These are phyloP conservation scores for Beauveria medogensis DNA, from an alignment of 2,329 filamentous ascomycete genomes.

Conservation along the genomic window DNA sequence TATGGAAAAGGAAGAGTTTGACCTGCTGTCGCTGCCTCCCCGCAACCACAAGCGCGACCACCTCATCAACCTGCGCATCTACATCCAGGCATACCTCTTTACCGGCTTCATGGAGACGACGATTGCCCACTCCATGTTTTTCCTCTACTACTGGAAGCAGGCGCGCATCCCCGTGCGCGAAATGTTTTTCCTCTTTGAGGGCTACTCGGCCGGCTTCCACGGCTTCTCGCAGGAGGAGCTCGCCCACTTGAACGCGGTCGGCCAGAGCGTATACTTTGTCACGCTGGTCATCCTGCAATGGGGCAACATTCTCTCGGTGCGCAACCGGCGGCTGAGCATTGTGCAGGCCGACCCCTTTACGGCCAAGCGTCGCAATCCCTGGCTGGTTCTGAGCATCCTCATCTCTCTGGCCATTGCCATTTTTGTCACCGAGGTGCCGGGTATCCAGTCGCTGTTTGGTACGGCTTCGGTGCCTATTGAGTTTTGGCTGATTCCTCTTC, in stretches of 20 bases:
- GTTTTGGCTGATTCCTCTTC: slow-evolving; percentile 44
- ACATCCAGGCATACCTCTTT: slow-evolving; percentile 44
- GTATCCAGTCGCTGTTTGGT: slow-evolving; percentile 38
- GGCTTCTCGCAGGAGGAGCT: slow-evolving; percentile 39
- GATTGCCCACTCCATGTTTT: slow-evolving; percentile 44
- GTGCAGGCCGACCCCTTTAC: slow-evolving; percentile 42
- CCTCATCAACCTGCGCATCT: slow-evolving; percentile 44
- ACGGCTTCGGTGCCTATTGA: slow-evolving; percentile 42
- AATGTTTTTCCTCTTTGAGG: slow-evolving; percentile 43
- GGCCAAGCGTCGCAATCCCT: slow-evolving; percentile 39
- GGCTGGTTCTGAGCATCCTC: slow-evolving; percentile 37
- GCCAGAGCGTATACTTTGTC: slow-evolving; percentile 47
- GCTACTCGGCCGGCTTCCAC: slow-evolving; percentile 39
- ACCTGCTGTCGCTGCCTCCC: slow-evolving; percentile 41
- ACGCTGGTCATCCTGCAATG: slow-evolving; percentile 45
- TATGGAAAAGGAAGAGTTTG: slow-evolving; percentile 49
- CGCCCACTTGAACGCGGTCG: slow-evolving; percentile 38
- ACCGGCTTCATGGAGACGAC: slow-evolving; percentile 43
- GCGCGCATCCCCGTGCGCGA: slow-evolving; percentile 38
- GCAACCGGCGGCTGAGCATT: slow-evolving; percentile 43
- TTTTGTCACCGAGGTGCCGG: slow-evolving; percentile 44
- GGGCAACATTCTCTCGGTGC: slow-evolving; percentile 43
- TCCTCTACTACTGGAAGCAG: slow-evolving; percentile 41
- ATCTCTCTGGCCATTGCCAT: slow-evolving; percentile 43
- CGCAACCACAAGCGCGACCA: slow-evolving; percentile 42